Percentiles rank a stretch among this genome's conserved stretches.
Evolutionary conservation across 2,329 filamentous ascomycete species (phyloP).

Genomic region (Penicillium psychrosexuale): DNA sequence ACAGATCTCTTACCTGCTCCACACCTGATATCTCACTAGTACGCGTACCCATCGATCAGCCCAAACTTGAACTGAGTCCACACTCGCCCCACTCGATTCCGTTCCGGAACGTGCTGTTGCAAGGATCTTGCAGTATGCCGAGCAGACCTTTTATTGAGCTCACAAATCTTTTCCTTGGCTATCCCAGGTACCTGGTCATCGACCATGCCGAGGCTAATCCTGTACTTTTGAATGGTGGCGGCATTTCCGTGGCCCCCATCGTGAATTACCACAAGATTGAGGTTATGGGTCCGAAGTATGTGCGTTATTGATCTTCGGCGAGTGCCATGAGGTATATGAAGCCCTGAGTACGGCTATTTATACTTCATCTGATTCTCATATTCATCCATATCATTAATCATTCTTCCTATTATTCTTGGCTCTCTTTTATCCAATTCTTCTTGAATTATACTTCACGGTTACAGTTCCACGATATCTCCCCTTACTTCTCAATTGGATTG

Average conservation of each 20-base stretch:
- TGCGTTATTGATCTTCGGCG: slow-evolving; percentile 8
- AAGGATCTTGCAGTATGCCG: slow-evolving; percentile 20
- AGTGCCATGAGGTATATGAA: slow-evolving; percentile 22
- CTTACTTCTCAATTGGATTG: slow-evolving; percentile 4
- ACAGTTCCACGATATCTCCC: slow-evolving; percentile 1
- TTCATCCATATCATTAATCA: neutral
- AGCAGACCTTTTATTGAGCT: slow-evolving; percentile 8
- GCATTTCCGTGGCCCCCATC: slow-evolving; percentile 8
- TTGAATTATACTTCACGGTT: slow-evolving; percentile 4
- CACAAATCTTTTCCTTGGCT: slow-evolving; percentile 16
- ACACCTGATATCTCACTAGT: neutral
- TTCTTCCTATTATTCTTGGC: neutral
- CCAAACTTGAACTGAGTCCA: neutral
- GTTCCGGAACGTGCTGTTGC: slow-evolving; percentile 22
- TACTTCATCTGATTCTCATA: slow-evolving; percentile 1
- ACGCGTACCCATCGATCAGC: slow-evolving; percentile 2
- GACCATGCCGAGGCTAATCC: slow-evolving; percentile 12
- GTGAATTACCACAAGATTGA: slow-evolving; percentile 5
- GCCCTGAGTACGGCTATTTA: slow-evolving; percentile 2
- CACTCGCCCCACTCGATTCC: slow-evolving; percentile 10
- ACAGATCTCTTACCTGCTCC: slow-evolving; percentile 16
- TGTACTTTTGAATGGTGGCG: slow-evolving; percentile 23
- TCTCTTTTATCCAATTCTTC: neutral
- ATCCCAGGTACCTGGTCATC: slow-evolving; percentile 16
- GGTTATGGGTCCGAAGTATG: slow-evolving; percentile 9